Base-by-base conservation (phyloP, 2,329 filamentous ascomycete genomes). In the Epichloe baconii region DNA sequence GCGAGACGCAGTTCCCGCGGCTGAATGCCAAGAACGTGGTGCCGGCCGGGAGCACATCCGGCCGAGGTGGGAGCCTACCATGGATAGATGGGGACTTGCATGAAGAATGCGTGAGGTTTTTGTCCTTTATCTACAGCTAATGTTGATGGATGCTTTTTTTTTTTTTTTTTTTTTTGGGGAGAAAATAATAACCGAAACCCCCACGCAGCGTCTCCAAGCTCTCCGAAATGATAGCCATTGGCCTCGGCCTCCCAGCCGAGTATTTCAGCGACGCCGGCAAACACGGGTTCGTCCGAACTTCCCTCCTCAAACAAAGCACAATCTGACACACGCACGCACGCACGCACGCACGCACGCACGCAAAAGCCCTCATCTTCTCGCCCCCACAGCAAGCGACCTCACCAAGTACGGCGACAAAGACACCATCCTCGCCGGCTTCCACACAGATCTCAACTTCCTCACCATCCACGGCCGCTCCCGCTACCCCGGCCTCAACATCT, bases 401-500 rank as follows among this genome's bases (percentile, higher is more conserved):
- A 50, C 55, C 12, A 77, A 73, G 52, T 78, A 80, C 66, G 75
- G 74, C 45, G 46, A 62, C 3, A 66, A 70, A 48, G 72, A 80
- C 66, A 81, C 77, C 47, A 80, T 82, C 59, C 72, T 82, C 15
- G 78, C 78, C 15, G 78, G 78, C 40, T 82, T 82, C 68, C 78
- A 82, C 63, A 81, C 78, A 1, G 78, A 82, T 59, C 75, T 82
- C 52, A 82, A 82, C 70, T 82, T 81, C 62, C 70, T 82, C 49
- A 82, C 78, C 56, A 82, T 82, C 64, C 78, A 82, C 67, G 78
- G 78, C 52, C 78, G 78, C 56, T 79, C 76, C 34, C 76, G 78
- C 53, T 82, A 79, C 57, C 78, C 78, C 0, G 78, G 78, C 2
- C 70, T 82, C 57, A 73, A 82, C 67, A 75, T 82, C 59, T 82